Conservation (phyloP, 805 yeast species). For the Spencermartinsiella europaea region DNA sequence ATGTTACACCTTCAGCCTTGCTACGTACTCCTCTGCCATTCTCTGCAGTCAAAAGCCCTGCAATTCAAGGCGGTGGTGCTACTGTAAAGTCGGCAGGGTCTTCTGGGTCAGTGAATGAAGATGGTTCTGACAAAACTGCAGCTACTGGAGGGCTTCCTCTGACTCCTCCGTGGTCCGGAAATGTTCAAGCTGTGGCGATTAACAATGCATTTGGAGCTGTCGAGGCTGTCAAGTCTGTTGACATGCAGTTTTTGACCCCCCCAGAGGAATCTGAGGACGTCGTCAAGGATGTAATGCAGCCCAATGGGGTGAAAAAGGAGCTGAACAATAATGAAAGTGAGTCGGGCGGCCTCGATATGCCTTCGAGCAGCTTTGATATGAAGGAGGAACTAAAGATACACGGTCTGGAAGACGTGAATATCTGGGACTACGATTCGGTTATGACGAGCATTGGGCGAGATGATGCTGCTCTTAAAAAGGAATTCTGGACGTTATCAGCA, state of each 20-base stretch:
- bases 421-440: constrained; percentile 26
- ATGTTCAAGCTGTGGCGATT: constrained; percentile 30
- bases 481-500: constrained; percentile 25
- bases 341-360: constrained; percentile 6
- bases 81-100: background rate
- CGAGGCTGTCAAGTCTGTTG: constrained; percentile 25
- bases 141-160: constrained; percentile 6
- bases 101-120: constrained; percentile 11
- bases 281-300: background rate
- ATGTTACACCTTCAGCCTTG: constrained; percentile 22
- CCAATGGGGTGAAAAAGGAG: background rate
- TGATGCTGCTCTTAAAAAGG: constrained; percentile 18
- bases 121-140: background rate
- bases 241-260: constrained; percentile 27
- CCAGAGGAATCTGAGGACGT: constrained; percentile 21
- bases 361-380: constrained; percentile 10
- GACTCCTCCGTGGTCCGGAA: constrained; percentile 25
- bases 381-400: constrained; percentile 9
- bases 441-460: constrained; percentile 21
- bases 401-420: constrained; percentile 15
- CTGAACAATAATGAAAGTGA: background rate
- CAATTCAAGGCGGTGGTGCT: background rate
- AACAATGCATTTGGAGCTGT: constrained; percentile 31
- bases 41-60: constrained; percentile 19
- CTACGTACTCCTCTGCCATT: constrained; percentile 21